Evolutionary conservation across 495 filamentous ascomycete species (phyloP).

Genomic region (Letharia columbiana): DNA sequence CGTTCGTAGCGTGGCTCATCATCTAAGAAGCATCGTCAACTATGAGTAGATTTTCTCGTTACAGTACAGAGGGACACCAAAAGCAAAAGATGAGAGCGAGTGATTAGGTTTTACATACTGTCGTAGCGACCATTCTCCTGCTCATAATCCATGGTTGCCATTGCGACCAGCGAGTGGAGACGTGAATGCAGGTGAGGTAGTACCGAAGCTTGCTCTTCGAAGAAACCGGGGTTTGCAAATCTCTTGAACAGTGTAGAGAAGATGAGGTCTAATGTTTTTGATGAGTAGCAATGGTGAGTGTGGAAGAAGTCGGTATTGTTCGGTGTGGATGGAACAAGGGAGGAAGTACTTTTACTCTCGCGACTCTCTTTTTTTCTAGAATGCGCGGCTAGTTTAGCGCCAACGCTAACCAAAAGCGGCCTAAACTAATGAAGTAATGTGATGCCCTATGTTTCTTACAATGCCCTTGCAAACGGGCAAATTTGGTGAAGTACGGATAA

Average conservation of each 20-base stretch:
- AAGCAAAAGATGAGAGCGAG: constrained; percentile 3
- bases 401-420: constrained; percentile 1
- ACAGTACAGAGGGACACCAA: neutral
- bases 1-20: constrained; percentile 80
- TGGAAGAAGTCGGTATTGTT: constrained; percentile 9
- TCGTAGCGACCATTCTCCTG: constrained; percentile 79
- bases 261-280: neutral
- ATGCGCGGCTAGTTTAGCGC: constrained; percentile 6
- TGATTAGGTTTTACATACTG: constrained; percentile 48
- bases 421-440: no score
- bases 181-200: constrained; percentile 1
- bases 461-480: no score
- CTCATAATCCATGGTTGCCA: constrained; percentile 70
- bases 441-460: no score
- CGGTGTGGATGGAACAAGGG: constrained; percentile 11
- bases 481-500: neutral
- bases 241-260: neutral
- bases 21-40: constrained; percentile 30
- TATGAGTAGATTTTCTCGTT: neutral
- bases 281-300: neutral
- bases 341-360: neutral
- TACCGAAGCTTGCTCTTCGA: neutral
- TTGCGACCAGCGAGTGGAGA: constrained; percentile 23
- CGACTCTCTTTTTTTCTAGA: constrained; percentile 13
- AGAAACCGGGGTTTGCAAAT: neutral